phyloP scores from a whole-genome alignment of 139 green algal genomes.

The Chlorella sp. region DNA sequence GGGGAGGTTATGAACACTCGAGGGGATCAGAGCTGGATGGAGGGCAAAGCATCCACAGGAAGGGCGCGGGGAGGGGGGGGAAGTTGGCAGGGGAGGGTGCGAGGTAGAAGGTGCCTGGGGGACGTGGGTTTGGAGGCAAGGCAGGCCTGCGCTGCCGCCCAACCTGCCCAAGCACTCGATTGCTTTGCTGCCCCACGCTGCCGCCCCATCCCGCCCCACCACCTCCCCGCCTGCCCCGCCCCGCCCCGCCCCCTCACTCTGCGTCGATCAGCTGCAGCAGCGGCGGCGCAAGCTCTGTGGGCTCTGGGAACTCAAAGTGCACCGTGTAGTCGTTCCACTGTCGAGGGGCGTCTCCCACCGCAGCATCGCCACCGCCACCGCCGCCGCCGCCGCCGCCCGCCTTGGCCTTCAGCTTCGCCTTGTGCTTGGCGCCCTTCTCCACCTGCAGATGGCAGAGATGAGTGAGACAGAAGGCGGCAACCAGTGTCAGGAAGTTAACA shows the following conservation, averaged over 20 bases:
- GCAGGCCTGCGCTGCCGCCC: too few relatives aligned
- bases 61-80: too few relatives aligned
- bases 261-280: conserved; percentile 85
- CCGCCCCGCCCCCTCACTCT: not conserved
- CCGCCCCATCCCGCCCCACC: too few relatives aligned
- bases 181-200: too few relatives aligned
- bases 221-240: not conserved
- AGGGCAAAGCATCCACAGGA: too few relatives aligned
- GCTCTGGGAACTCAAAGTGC: conserved; percentile 97
- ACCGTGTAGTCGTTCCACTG: conserved; percentile 88
- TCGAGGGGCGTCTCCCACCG: conserved; percentile 44
- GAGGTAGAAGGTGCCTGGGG: too few relatives aligned
- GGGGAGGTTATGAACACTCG: not conserved
- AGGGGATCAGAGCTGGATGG: not conserved
- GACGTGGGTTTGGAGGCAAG: too few relatives aligned
- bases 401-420: conserved; percentile 81
- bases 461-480: too few relatives aligned
- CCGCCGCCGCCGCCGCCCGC: conserved; percentile 49
- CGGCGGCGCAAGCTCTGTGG: conserved; percentile 88
- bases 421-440: conserved; percentile 75
- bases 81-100: too few relatives aligned
- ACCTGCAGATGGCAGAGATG: conserved; percentile 21
- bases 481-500: not conserved
- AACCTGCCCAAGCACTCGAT: not conserved
- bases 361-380: not conserved